A percentile compares a stretch with the other conserved stretches of the same genome.
Evolutionary conservation across 1,284 basidiomycete species (phyloP).

Genomic region (Phylloboletellus chloephorus): DNA sequence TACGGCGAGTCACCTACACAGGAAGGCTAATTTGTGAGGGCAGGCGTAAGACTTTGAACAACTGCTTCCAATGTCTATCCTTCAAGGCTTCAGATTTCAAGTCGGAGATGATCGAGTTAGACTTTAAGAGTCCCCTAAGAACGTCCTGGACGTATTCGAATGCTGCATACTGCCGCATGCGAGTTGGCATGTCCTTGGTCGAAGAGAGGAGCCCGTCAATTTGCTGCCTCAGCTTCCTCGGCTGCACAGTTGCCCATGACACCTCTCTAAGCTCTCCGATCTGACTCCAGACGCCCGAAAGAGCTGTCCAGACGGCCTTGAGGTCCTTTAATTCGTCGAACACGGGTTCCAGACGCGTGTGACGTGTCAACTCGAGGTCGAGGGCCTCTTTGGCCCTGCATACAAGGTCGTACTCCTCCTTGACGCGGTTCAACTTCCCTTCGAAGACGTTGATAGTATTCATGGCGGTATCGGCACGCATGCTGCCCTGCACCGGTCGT

Average conservation of each 20-base stretch:
- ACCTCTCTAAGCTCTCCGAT: constrained; percentile 86
- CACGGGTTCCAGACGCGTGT: constrained; percentile 89
- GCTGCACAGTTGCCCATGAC: constrained; percentile 89
- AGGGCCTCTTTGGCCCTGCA: constrained; percentile 96
- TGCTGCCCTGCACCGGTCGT: constrained; percentile 91
- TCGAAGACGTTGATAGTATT: constrained; percentile 94
- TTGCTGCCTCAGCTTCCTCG: constrained; percentile 91
- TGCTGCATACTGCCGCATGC: constrained; percentile 98
- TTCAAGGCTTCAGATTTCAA: constrained; percentile 96
- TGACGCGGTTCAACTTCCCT: constrained; percentile 79
- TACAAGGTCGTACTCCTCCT: constrained; percentile 92
- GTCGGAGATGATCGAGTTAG: constrained; percentile 85
- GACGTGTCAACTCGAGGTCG: constrained; percentile 85
- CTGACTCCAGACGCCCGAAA: constrained; percentile 96
- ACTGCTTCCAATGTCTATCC: constrained; percentile 96
- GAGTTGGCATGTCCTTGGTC: constrained; percentile 97
- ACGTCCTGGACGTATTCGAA: constrained; percentile 98
- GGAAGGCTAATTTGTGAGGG: constrained; percentile 62
- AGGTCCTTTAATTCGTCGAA: constrained; percentile 94
- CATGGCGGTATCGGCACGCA: constrained; percentile 94
- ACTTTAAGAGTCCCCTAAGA: constrained; percentile 81
- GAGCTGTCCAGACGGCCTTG: constrained; percentile 97
- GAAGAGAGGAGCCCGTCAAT: constrained; percentile 85
- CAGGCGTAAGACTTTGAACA: constrained; percentile 86
- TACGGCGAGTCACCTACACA: constrained; percentile 44